A percentile compares a stretch with the other conserved stretches of the same genome.
phyloP scores from a whole-genome alignment of 139 green algal genomes.

The Zygnema cylindricum region DNA sequence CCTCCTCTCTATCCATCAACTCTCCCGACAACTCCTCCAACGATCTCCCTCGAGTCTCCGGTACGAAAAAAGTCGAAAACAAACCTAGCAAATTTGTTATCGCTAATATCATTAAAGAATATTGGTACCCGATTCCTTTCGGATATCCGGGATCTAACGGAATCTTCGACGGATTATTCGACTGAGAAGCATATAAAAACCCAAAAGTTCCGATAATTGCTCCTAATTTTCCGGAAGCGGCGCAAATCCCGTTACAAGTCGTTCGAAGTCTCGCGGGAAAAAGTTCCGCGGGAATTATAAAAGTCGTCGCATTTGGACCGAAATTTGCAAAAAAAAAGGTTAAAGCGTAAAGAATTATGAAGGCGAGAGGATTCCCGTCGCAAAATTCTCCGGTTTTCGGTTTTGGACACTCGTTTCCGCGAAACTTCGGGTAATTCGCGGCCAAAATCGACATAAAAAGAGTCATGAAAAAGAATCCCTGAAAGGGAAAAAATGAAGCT shows the following conservation, averaged over 20 bases:
- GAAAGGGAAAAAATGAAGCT: too few relatives aligned
- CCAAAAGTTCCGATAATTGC: constrained; percentile 67
- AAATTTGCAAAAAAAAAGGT: constrained; percentile 73
- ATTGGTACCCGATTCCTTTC: constrained; percentile 36
- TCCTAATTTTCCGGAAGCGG: constrained; percentile 63
- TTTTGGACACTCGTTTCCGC: neutral
- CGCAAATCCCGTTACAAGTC: constrained; percentile 66
- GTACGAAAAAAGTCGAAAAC: constrained; percentile 36
- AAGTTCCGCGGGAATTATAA: constrained; percentile 68
- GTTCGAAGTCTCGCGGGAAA: constrained; percentile 62
- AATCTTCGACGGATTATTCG: neutral
- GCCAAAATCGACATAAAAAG: constrained; percentile 62
- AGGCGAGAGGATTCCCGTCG: constrained; percentile 32
- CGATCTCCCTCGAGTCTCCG: constrained; percentile 21
- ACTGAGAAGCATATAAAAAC: constrained; percentile 59
- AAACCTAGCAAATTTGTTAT: constrained; percentile 28
- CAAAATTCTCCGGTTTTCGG: constrained; percentile 2
- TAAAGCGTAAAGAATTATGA: constrained; percentile 55
- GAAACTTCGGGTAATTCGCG: constrained; percentile 14
- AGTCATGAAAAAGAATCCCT: constrained; percentile 70
- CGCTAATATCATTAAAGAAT: constrained; percentile 6
- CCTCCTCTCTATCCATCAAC: constrained; percentile 5
- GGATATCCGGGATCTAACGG: constrained; percentile 13
- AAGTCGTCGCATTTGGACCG: constrained; percentile 70
- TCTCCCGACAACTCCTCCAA: constrained; percentile 45